These are phyloP conservation scores for Luffa acutangula DNA, from an alignment of 306 rosid genomes.

Conservation along the genomic window DNA sequence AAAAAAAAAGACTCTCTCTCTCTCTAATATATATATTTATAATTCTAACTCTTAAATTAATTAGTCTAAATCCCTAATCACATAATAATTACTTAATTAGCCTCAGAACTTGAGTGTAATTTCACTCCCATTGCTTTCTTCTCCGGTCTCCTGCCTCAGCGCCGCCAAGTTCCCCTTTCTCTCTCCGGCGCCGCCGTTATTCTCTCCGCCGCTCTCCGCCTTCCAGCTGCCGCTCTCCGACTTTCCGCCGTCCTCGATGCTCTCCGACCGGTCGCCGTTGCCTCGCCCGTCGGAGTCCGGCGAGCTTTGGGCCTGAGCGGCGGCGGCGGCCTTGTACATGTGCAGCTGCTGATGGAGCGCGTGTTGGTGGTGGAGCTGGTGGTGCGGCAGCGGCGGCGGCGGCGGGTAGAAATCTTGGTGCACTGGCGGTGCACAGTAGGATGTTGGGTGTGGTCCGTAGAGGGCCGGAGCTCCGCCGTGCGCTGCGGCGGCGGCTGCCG, in stretches of 20 bases:
- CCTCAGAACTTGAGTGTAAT: conserved; percentile 74
- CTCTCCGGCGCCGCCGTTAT: conserved; percentile 36
- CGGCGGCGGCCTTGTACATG: conserved; percentile 37
- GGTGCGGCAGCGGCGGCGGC: conserved; percentile 27
- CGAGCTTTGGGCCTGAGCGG: conserved; percentile 41
- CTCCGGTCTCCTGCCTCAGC: conserved; percentile 25
- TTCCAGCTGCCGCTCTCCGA: conserved; percentile 97
- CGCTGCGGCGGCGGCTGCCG: conserved; percentile 37
- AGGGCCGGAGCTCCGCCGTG: conserved; percentile 50
- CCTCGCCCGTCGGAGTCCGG: conserved; percentile 47
- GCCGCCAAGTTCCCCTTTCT: conserved; percentile 40
- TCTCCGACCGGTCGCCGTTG: conserved; percentile 57
- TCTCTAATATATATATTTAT: background rate
- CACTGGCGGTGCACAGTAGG: conserved; percentile 53
- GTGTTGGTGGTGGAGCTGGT: conserved; percentile 43
- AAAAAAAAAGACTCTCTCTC: background rate
- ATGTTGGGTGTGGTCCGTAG: conserved; percentile 54
- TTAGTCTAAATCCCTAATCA: conserved; percentile 28
- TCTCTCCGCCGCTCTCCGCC: conserved; percentile 66
- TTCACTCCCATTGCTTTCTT: conserved; percentile 67
- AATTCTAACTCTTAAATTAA: conserved; percentile 6
- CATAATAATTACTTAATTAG: conserved; percentile 1
- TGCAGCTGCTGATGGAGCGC: conserved; percentile 58
- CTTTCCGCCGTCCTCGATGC: conserved; percentile 91
- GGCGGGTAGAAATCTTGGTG: conserved; percentile 67